Evolutionary conservation across 2,329 filamentous ascomycete genomes (phyloP), one percentile per base, ranked within the genome.

Genomic region (Fragosphaeria purpurea): DNA sequence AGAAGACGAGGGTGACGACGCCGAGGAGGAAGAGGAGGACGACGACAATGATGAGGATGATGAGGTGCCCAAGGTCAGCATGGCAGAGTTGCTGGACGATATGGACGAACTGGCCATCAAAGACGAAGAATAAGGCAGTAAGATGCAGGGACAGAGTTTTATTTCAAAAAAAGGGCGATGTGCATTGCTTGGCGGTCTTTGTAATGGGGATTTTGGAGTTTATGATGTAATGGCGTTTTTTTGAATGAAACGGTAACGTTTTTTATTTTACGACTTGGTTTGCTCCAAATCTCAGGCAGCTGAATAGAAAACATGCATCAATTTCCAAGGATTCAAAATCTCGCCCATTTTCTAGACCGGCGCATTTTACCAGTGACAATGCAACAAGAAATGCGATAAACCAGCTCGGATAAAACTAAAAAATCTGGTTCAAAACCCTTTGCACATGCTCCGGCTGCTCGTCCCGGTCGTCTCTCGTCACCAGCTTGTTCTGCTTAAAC

Each of bases 41-140:
- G 81, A 82, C 41, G 76, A 77, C 32, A 50, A 51, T n/a, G 54
- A 48, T 1, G 78, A 76, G 12, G 83, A 85, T 7, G 81, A 80
- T 41, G 82, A 82, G 41, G 76, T 75, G 47, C 86, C 86, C 4
- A 74, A 79, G 60, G 83, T 93, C 58, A 75, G 82, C 63, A 83
- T 91, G 81, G 78, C 91, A 22, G 86, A 90, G 66, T 67, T 96
- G 62, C 74, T 95, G 61, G 90, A 96, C 64, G 90, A 95, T 65
- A 89, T 96, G 73, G 89, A 95, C 63, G 90, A 95, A 61, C 79
- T 95, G 65, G 82, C 77, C 44, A 82, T 94, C 70, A 68, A 79
- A 55, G 80, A 85, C 47, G 54, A 58, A 48, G 51, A 58, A 39
- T 43, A 33, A 46, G 8, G 5, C 22, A 10, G 5, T n/a, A 7